Base-by-base conservation (phyloP, 306 rosid species). In the Rosa multiflora region DNA sequence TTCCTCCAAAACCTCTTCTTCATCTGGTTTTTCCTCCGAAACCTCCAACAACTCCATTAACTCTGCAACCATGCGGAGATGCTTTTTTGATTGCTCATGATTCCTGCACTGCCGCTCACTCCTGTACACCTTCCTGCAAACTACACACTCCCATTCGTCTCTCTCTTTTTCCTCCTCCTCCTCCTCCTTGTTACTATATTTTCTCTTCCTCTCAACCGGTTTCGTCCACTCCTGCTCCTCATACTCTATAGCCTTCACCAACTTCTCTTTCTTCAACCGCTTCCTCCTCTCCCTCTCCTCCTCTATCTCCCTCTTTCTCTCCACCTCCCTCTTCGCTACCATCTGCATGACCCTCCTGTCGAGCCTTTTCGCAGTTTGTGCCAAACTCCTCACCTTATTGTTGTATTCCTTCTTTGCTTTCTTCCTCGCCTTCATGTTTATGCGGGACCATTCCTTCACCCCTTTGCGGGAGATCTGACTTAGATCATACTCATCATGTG, bases 21-120 rank as follows among this genome's bases (percentile, higher is more conserved):
- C 32, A 29, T 29, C 32, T 29, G 32, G 32, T 29, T 29, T 29
- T 61, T 11, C 40, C 40, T 61, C 13, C 67, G 11, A 4, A 61
- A 61, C 67, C 67, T 61, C 67, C 18, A 53, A 20, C 67, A 23
- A 29, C 40, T 12, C 67, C 67, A 62, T 29, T 5, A 62, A 62
- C 42, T 62, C 13, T 29, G 40, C 67, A 5, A 29, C 17, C 42
- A 62, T 29, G 6, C 20, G 40, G 18, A 61, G 39, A 26, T 23
- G 67, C 39, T 62, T 62, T 20, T 35, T 62, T 8, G 42, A 62
- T 32, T 56, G 63, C 42, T 62, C 67, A 12, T 62, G 40, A 29
- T 62, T 62, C 20, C 67, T 62, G 67, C 67, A 62, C 39, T 62
- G 67, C 37, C n/a, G 29, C 67, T 26, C 67, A 62, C 6, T 62